Conservation (phyloP, 306 rosid species). For the Pyrus betulifolia region DNA sequence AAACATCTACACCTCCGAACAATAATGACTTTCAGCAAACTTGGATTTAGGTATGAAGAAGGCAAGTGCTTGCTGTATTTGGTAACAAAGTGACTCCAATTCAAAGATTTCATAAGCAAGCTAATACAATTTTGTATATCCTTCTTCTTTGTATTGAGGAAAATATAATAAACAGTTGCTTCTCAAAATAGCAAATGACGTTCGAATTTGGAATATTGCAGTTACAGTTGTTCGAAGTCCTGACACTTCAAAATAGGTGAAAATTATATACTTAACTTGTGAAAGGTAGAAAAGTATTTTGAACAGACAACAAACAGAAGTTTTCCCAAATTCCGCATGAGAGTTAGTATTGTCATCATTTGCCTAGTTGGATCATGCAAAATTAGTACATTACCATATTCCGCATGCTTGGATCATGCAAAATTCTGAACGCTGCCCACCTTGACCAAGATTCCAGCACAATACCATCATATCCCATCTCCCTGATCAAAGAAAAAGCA, state of each 20-base stretch:
- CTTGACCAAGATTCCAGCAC: constrained; percentile 98
- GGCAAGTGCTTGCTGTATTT: neutral
- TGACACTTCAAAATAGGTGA: neutral
- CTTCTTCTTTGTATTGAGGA: too few species aligned
- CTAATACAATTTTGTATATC: neutral
- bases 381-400: constrained; percentile 44
- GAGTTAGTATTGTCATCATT: neutral
- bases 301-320: neutral
- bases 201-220: neutral
- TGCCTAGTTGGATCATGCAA: neutral
- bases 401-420: constrained; percentile 69
- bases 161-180: neutral
- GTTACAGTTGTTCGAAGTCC: neutral
- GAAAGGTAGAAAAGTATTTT: neutral
- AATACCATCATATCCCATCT: constrained; percentile 91
- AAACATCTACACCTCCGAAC: neutral
- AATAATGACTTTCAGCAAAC: constrained; percentile 2
- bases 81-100: neutral
- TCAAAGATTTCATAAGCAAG: neutral
- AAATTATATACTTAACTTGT: neutral
- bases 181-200: neutral
- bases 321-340: neutral
- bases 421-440: constrained; percentile 78
- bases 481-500: constrained; percentile 40
- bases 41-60: neutral